Conservation (phyloP, 1,139 yeast genomes). For the Sugiyamaella pinicola region DNA sequence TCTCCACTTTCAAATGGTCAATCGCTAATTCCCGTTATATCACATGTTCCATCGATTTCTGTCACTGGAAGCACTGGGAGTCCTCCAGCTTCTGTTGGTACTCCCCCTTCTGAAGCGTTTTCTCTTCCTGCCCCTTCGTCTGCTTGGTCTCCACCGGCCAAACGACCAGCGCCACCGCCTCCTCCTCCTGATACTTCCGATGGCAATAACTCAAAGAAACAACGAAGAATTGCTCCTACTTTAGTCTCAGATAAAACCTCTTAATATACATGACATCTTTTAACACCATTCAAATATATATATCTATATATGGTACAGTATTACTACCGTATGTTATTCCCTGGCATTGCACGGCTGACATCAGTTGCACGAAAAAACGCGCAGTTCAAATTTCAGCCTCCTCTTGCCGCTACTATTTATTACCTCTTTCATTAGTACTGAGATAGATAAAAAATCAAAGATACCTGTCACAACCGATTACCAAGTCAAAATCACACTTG, state of each 20-base stretch:
- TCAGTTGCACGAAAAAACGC: no score
- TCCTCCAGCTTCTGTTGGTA: conserved; percentile 7
- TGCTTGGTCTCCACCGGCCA: conserved; percentile 2
- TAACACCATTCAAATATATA: no score
- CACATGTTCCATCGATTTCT: conserved; percentile 32
- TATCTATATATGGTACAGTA: no score
- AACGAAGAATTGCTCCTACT: conserved; percentile 53
- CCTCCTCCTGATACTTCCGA: background rate
- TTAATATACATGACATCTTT: background rate
- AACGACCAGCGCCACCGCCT: conserved; percentile 22
- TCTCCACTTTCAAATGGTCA: conserved; percentile 21
- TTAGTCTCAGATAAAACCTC: conserved; percentile 34
- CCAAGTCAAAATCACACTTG: background rate
- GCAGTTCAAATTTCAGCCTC: no score
- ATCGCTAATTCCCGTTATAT: conserved; percentile 29
- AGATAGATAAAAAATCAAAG: background rate
- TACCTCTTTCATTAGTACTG: no score
- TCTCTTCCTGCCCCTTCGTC: background rate
- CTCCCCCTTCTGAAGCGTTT: conserved; percentile 7
- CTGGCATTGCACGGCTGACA: no score
- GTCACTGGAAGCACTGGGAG: conserved; percentile 25
- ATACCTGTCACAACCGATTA: no score
- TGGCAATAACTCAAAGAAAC: conserved; percentile 40
- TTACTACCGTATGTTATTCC: no score
- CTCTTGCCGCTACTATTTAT: no score